These are phyloP conservation scores for Arabidopsis hybrid DNA, from an alignment of 441 rosid genomes.

Conservation along the genomic window DNA sequence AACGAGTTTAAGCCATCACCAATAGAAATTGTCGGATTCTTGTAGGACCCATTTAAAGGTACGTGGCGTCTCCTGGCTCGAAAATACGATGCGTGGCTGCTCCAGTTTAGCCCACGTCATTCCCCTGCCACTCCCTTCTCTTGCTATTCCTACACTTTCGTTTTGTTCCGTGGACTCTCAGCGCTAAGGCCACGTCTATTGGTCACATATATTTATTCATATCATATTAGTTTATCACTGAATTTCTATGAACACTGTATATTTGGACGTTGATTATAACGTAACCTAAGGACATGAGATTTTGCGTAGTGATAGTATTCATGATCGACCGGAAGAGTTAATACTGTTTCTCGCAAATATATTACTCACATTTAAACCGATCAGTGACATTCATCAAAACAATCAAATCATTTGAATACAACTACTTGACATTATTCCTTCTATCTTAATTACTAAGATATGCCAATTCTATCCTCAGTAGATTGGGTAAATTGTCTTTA, in stretches of 20 bases:
- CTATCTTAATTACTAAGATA: background rate
- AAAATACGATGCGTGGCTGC: background rate
- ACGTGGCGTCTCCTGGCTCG: constrained; percentile 18
- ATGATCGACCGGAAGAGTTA: background rate
- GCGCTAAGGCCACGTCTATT: constrained; percentile 8
- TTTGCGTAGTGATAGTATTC: background rate
- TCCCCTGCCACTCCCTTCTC: constrained; percentile 1
- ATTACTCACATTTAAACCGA: background rate
- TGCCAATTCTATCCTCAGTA: background rate
- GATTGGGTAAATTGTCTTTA: constrained; percentile 6
- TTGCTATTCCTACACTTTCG: constrained; percentile 6
- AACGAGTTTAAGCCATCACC: constrained; percentile 31
- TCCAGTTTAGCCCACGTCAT: background rate
- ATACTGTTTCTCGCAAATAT: background rate
- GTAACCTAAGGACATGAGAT: background rate
- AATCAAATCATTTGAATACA: constrained; percentile 2
- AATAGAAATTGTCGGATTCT: constrained; percentile 28
- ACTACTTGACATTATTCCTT: background rate
- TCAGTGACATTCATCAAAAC: background rate
- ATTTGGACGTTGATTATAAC: background rate
- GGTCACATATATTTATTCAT: background rate
- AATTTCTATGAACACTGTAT: no score
- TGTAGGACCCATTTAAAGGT: background rate
- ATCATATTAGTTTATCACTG: no score
- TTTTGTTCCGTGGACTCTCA: constrained; percentile 2